Evolutionary conservation across 495 filamentous ascomycete genomes (phyloP).

Genomic region (Haplographium delicatum): DNA sequence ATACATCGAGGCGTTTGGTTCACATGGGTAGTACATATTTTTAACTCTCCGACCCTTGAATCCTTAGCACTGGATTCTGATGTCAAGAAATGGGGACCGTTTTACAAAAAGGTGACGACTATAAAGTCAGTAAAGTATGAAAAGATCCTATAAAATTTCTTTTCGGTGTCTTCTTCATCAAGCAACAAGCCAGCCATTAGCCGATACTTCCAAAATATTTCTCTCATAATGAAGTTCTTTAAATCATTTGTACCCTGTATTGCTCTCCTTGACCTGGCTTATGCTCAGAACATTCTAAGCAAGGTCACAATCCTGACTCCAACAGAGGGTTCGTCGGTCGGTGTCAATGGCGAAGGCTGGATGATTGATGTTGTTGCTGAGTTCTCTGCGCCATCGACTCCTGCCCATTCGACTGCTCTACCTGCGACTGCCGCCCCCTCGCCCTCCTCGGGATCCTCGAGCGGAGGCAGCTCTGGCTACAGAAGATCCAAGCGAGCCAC

Average conservation of each 20-base stretch:
- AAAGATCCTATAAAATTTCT: background rate
- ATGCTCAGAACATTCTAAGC: background rate
- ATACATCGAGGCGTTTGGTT: too few species aligned
- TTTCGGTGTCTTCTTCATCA: background rate
- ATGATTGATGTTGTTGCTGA: background rate
- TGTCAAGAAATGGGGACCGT: too few species aligned
- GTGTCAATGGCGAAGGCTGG: background rate
- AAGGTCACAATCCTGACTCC: background rate
- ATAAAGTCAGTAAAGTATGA: too few species aligned
- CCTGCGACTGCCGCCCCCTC: background rate
- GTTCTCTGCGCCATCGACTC: background rate
- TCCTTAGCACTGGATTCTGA: too few species aligned
- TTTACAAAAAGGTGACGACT: too few species aligned
- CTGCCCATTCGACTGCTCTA: background rate
- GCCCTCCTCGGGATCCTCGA: background rate
- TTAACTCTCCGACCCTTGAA: too few species aligned
- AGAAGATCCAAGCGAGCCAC: background rate
- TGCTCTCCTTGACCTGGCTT: background rate
- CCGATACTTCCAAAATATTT: background rate
- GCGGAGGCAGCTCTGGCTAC: background rate
- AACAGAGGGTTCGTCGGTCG: background rate
- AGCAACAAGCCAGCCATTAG: background rate
- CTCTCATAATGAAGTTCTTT: background rate
- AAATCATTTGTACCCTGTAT: background rate
- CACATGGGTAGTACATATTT: too few species aligned